Evolutionary conservation across 2,329 filamentous ascomycete genomes (phyloP).

Genomic region (Colletotrichum falcatum): DNA sequence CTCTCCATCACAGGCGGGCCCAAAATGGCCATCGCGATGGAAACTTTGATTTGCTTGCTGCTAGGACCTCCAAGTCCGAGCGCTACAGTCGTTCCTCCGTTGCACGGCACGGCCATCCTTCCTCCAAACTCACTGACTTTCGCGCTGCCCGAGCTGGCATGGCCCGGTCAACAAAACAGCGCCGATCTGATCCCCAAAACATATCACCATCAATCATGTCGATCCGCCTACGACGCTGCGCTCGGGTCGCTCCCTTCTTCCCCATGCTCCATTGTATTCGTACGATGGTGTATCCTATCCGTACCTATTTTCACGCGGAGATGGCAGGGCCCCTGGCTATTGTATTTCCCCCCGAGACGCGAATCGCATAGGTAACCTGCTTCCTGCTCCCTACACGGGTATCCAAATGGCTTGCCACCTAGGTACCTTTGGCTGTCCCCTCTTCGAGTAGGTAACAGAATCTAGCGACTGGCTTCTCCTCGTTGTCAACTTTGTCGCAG

Average conservation of each 20-base stretch:
- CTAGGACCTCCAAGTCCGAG: conserved; percentile 9
- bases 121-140: conserved; percentile 11
- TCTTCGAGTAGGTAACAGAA: not conserved
- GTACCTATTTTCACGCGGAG: no score
- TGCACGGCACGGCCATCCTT: not conserved
- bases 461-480: not conserved
- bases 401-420: no score
- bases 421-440: no score
- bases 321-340: not conserved
- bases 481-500: not conserved
- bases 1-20: not conserved
- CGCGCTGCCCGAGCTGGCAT: conserved; percentile 29
- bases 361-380: no score
- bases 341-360: no score
- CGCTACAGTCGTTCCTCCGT: conserved; percentile 7
- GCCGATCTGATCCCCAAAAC: conserved; percentile 18
- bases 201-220: conserved; percentile 11
- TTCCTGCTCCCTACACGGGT: no score
- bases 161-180: conserved; percentile 11
- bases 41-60: conserved; percentile 19
- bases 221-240: conserved; percentile 22
- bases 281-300: no score
- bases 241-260: conserved; percentile 30
- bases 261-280: not conserved
- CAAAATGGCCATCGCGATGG: not conserved